Conservation (phyloP, 345 rosid species). For the Brassica nigra region DNA sequence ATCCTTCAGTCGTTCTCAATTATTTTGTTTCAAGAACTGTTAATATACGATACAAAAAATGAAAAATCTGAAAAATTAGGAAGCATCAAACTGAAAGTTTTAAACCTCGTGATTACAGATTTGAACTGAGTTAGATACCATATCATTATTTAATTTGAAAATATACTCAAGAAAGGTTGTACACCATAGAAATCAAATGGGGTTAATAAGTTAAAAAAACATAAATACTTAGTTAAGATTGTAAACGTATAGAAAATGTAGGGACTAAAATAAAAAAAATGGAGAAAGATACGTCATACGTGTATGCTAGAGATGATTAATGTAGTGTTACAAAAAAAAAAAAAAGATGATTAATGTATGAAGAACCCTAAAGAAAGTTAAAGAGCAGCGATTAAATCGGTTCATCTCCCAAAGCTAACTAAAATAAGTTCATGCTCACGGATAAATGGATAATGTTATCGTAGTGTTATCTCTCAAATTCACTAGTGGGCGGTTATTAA, state of each 20-base stretch:
- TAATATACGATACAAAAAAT: neutral
- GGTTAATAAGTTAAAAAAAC: no score
- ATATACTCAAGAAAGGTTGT: neutral
- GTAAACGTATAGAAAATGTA: neutral
- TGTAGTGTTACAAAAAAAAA: no score
- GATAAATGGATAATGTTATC: no score
- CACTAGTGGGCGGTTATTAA: no score
- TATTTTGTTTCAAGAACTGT: neutral
- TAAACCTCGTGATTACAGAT: neutral
- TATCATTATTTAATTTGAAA: neutral
- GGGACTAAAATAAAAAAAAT: neutral
- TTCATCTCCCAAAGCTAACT: no score
- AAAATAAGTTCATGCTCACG: no score
- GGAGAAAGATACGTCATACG: no score
- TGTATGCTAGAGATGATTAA: no score
- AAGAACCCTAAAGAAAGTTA: constrained; percentile 28
- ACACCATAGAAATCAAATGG: no score
- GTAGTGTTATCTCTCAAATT: no score
- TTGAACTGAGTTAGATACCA: neutral
- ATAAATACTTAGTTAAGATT: neutral
- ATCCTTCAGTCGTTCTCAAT: constrained; percentile 14
- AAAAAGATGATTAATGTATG: neutral
- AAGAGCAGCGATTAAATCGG: constrained; percentile 22
- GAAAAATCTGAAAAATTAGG: neutral
- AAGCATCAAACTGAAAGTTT: neutral